Percentiles rank a stretch among this genome's conserved stretches.
Evolutionary conservation across 495 filamentous ascomycete species (phyloP).

Genomic region (Aspergillus diversus): DNA sequence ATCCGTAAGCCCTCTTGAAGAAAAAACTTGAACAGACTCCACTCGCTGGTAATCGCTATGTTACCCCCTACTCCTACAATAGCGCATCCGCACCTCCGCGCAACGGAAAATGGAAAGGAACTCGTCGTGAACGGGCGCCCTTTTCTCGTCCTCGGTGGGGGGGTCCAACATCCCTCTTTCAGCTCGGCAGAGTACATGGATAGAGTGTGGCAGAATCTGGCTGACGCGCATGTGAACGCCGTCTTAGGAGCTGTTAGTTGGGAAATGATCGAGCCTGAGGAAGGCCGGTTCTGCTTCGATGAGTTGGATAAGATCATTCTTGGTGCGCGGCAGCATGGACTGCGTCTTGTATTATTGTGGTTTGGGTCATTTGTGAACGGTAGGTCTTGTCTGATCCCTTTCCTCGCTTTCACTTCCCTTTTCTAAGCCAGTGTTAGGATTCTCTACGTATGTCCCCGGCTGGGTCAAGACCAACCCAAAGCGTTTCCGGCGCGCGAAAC

Average conservation of each 20-base stretch:
- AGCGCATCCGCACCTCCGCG: background rate
- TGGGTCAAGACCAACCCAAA: conserved; percentile 49
- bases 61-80: background rate
- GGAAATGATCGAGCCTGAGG: conserved; percentile 9
- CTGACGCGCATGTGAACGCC: background rate
- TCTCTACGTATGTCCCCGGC: conserved; percentile 43
- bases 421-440: too few species aligned
- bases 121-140: background rate
- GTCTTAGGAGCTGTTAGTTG: conserved; percentile 4
- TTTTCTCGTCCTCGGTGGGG: background rate
- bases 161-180: conserved; percentile 7
- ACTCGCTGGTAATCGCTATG: too few species aligned
- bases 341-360: conserved; percentile 2
- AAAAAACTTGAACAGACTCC: too few species aligned
- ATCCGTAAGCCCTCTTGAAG: too few species aligned
- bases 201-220: background rate
- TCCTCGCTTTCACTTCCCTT: too few species aligned
- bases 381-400: background rate
- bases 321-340: background rate
- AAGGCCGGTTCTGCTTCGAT: conserved; percentile 4
- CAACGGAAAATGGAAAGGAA: background rate
- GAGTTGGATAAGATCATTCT: background rate
- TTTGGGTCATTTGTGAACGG: conserved; percentile 7
- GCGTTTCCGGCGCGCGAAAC: conserved; percentile 30
- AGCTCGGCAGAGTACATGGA: conserved; percentile 3